phyloP scores from a whole-genome alignment of 805 yeast species.

The Metschnikowia dekortorum region DNA sequence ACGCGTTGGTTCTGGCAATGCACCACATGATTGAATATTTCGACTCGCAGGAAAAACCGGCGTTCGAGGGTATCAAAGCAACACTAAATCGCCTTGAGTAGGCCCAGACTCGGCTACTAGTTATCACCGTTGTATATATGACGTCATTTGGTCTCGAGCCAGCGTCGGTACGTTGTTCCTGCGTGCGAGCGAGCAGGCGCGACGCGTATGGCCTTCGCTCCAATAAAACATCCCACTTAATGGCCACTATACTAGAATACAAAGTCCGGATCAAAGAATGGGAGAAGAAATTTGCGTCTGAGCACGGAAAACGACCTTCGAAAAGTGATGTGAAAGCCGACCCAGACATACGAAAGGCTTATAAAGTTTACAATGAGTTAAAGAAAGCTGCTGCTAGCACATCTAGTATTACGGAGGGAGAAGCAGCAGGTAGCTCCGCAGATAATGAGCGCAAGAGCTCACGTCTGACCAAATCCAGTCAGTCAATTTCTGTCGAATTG shows the following conservation, averaged over 20 bases:
- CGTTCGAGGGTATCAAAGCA: slow-evolving; percentile 7
- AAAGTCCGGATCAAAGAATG: slow-evolving; percentile 31
- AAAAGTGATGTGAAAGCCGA: slow-evolving; percentile 33
- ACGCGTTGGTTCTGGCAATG: slow-evolving; percentile 22
- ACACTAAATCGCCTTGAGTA: background rate
- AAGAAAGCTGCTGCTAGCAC: slow-evolving; percentile 6
- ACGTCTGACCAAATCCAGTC: background rate
- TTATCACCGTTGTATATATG: background rate
- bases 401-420: background rate
- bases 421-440: background rate
- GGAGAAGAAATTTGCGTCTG: slow-evolving; percentile 33
- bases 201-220: background rate
- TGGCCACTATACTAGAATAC: slow-evolving; percentile 9
- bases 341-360: slow-evolving; percentile 24
- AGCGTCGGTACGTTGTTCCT: background rate
- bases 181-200: background rate
- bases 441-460: background rate
- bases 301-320: slow-evolving; percentile 27
- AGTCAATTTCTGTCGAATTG: background rate
- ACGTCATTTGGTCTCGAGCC: background rate
- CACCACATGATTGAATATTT: slow-evolving; percentile 16
- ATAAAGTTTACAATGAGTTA: slow-evolving; percentile 26
- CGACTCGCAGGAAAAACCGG: slow-evolving; percentile 3
- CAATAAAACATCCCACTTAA: background rate
- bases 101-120: background rate